Conservation (phyloP, 75 land plant species). For the Ceratopteris richardii region DNA sequence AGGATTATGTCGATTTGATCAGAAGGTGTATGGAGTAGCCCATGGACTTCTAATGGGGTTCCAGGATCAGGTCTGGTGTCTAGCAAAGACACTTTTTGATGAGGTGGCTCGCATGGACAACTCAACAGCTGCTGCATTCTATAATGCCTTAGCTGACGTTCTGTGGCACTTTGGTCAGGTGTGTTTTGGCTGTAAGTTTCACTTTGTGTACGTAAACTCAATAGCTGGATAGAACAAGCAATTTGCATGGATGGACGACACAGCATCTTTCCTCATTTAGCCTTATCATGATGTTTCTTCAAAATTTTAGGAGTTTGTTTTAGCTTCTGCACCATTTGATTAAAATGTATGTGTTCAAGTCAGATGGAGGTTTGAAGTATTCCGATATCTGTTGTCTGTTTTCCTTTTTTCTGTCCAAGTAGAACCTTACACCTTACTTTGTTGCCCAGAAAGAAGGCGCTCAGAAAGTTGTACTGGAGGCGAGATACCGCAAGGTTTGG, state of each 20-base stretch:
- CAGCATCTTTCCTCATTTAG: too few relatives aligned
- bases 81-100: slow-evolving; percentile 73
- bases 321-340: too few relatives aligned
- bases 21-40: slow-evolving; percentile 12
- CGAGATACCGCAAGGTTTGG: slow-evolving; percentile 80
- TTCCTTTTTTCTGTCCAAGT: too few relatives aligned
- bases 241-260: too few relatives aligned
- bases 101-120: slow-evolving; percentile 73
- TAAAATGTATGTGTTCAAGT: too few relatives aligned
- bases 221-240: too few relatives aligned
- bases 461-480: slow-evolving; percentile 87
- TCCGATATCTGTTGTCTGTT: too few relatives aligned
- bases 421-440: not conserved
- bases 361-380: too few relatives aligned
- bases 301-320: too few relatives aligned
- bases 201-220: not conserved
- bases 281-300: too few relatives aligned
- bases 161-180: slow-evolving; percentile 42
- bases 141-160: slow-evolving; percentile 35
- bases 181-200: slow-evolving; percentile 28
- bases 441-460: slow-evolving; percentile 74
- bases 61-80: slow-evolving; percentile 50
- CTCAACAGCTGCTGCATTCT: slow-evolving; percentile 37
- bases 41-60: slow-evolving; percentile 31
- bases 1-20: slow-evolving; percentile 8